phyloP scores from a whole-genome alignment of 176 grass and related monocot genomes.

The Themeda triandra region DNA sequence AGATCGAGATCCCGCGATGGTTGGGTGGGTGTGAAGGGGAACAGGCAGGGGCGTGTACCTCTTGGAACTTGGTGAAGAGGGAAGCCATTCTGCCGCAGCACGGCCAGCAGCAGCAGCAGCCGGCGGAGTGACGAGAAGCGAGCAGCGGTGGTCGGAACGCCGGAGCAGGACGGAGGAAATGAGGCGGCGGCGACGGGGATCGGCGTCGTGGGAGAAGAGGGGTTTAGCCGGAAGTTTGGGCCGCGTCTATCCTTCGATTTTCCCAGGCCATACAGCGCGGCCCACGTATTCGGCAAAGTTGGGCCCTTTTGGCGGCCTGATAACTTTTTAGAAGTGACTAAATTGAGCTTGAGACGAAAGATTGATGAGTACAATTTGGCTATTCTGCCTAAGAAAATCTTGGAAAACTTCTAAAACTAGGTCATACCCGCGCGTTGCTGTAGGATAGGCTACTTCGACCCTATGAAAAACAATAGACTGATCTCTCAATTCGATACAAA shows the following conservation, averaged over 20 bases:
- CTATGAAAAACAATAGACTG: too few species aligned
- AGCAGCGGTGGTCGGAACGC: constrained; percentile 3
- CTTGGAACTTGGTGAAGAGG: constrained; percentile 68
- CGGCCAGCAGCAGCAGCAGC: not conserved
- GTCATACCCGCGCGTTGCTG: too few species aligned
- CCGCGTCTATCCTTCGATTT: not conserved
- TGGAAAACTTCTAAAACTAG: too few species aligned
- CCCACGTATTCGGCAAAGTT: not conserved
- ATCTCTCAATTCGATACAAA: too few species aligned
- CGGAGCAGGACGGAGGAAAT: not conserved
- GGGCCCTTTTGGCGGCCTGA: too few species aligned
- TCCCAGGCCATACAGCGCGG: not conserved
- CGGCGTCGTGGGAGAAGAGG: constrained; percentile 12
- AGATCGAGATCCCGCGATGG: constrained; percentile 32
- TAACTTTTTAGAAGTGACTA: too few species aligned
- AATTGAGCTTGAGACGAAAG: too few species aligned
- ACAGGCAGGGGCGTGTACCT: constrained; percentile 26
- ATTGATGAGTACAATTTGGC: too few species aligned
- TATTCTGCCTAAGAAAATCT: too few species aligned
- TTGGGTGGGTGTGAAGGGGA: not conserved
- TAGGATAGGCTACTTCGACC: too few species aligned
- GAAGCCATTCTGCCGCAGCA: constrained; percentile 42
- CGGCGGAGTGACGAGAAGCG: not conserved
- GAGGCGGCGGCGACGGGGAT: not conserved
- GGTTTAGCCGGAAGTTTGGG: constrained; percentile 3